phyloP scores from a whole-genome alignment of 306 rosid species.

The Medicago ruthenica region DNA sequence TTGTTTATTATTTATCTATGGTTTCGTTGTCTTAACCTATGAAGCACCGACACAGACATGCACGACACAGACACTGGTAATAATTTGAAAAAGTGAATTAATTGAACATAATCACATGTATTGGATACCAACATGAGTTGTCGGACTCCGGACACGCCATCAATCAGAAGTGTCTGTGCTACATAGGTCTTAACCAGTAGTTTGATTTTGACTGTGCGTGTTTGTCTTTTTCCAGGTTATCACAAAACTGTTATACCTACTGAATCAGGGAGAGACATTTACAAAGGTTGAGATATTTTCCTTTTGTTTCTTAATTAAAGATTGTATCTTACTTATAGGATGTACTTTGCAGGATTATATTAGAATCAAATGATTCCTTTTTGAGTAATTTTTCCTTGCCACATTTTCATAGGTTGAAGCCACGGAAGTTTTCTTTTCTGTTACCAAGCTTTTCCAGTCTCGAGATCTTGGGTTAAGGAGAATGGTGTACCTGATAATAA shows the following conservation, averaged over 20 bases:
- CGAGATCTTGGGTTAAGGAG: slow-evolving; percentile 96
- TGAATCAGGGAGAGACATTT: slow-evolving; percentile 93
- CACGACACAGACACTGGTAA: too few species aligned
- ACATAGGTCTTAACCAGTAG: slow-evolving; percentile 11
- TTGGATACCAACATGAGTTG: too few species aligned
- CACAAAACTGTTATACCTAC: slow-evolving; percentile 88
- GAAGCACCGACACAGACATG: too few species aligned
- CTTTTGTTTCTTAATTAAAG: slow-evolving; percentile 6
- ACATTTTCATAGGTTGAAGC: slow-evolving; percentile 77
- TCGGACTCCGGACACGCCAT: too few species aligned
- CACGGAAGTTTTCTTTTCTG: slow-evolving; percentile 97
- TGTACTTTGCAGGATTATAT: slow-evolving; percentile 9
- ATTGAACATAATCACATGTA: too few species aligned
- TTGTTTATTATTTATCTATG: slow-evolving; percentile 2
- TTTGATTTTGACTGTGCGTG: slow-evolving; percentile 39
- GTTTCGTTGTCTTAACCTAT: slow-evolving; percentile 23
- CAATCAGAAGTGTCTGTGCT: too few species aligned
- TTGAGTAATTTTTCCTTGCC: slow-evolving; percentile 32
- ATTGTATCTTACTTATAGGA: slow-evolving; percentile 27
- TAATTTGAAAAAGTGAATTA: too few species aligned
- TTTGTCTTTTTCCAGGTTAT: slow-evolving; percentile 68
- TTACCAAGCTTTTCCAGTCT: slow-evolving; percentile 95
- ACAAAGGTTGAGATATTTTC: slow-evolving; percentile 70
- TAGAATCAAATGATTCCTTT: slow-evolving; percentile 26
- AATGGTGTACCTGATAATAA: slow-evolving; percentile 96